Base-by-base conservation (phyloP, 1,284 basidiomycete species). In the Leccinum proximum region DNA sequence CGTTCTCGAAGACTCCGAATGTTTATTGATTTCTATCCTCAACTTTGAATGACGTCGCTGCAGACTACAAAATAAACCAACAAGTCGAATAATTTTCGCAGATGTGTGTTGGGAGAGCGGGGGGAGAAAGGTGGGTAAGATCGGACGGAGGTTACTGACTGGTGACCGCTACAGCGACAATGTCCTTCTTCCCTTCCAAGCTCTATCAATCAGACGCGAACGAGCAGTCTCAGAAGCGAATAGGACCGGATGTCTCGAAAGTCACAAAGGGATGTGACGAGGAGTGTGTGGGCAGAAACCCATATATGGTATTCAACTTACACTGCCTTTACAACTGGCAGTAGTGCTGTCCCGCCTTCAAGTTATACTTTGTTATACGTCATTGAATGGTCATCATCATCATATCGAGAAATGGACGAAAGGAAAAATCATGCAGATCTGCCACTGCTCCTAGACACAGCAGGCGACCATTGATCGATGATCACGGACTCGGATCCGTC, bases 261-360 rank as follows among this genome's bases (percentile, higher is more conserved):
- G 48, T 50, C 18, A 50, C 18, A 50, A 50, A 50, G 48, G 11
- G 48, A 18, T 22, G 50, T 14, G 22, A 26, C 50, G 7, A 53
- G 18, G 50, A 54, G 50, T 8, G 22, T 54, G 48, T 53, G 18
- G 22, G 50, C 22, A 54, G 22, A 54, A 26, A 54, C 4, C 26
- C 26, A 30, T 30, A 30, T 33, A 33, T 33, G 22, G 11, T 22
- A 50, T 7, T 53, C 22, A 11, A 22, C 50, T 72, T 70, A 30
- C 26, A 90, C 85, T 26, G 92, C 93, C 75, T 95, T 96, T 26
- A 93, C 89, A 60, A 96, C 80, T 0, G 30, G 30, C 30, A 33
- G 94, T 94, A 0, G 93, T 96, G 38, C 94, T 0, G 87, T 84
- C 8, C 81, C 89, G 16, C 89, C 89, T 92, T 26, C 30, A 33